Percentiles rank a stretch among this genome's conserved stretches.
Conservation (phyloP, 441 rosid species). For the Mallotus japonicus region DNA sequence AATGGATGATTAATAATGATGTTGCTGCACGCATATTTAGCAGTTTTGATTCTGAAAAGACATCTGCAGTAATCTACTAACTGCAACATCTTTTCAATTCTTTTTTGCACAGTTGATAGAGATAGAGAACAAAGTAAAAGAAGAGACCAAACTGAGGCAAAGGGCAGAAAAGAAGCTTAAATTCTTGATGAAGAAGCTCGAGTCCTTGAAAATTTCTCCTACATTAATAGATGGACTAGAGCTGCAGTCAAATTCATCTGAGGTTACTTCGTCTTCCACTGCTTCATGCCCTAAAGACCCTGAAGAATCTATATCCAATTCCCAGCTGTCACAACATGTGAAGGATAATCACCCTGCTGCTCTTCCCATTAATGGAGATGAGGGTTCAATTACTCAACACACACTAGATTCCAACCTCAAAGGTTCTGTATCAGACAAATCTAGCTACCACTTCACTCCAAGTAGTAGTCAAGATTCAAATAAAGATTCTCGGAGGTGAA, state of each 20-base stretch:
- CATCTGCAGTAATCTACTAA: neutral
- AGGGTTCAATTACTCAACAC: conserved; percentile 16
- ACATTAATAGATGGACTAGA: conserved; percentile 35
- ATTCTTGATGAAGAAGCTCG: conserved; percentile 55
- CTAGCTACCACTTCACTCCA: conserved; percentile 18
- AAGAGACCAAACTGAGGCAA: conserved; percentile 57
- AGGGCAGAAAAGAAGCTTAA: conserved; percentile 68
- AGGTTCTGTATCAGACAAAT: conserved; percentile 14
- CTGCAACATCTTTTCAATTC: neutral
- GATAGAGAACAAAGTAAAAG: conserved; percentile 55
- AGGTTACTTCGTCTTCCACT: conserved; percentile 35
- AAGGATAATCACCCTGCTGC: conserved; percentile 11
- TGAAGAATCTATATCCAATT: conserved; percentile 27
- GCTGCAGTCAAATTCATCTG: conserved; percentile 35
- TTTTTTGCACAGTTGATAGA: conserved; percentile 46
- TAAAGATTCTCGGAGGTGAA: conserved; percentile 28
- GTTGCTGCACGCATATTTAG: no score
- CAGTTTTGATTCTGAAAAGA: no score
- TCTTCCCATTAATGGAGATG: neutral
- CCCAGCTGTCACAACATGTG: conserved; percentile 20
- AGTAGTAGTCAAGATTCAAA: conserved; percentile 24
- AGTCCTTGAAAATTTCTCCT: conserved; percentile 39
- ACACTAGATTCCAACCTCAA: conserved; percentile 7
- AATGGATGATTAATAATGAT: no score
- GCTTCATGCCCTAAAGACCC: conserved; percentile 32